phyloP scores from a whole-genome alignment of 352 stramenopile species.

The Phytophthora niederhauseri region DNA sequence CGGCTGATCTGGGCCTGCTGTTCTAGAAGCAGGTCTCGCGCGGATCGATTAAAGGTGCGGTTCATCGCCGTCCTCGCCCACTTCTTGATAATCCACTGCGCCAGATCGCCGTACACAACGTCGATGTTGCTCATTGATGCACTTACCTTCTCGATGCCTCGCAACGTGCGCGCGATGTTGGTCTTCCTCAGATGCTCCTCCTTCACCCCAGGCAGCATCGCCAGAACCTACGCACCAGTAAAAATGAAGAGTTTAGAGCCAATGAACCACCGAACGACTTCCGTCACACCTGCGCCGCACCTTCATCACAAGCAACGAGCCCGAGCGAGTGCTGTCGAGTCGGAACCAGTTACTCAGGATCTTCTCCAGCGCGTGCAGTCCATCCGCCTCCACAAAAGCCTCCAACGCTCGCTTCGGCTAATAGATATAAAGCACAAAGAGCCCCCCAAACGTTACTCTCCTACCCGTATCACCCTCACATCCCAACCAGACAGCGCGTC shows the following conservation, averaged over 20 bases:
- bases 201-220: slow-evolving; percentile 61
- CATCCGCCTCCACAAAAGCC: slow-evolving; percentile 67
- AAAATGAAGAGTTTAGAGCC: not conserved
- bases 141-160: slow-evolving; percentile 50
- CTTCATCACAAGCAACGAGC: slow-evolving; percentile 65
- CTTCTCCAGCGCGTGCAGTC: slow-evolving; percentile 54
- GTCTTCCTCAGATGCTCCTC: slow-evolving; percentile 54
- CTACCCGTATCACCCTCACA: too few species aligned
- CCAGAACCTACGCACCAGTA: slow-evolving; percentile 34
- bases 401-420: slow-evolving; percentile 61
- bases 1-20: slow-evolving; percentile 48
- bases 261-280: not conserved
- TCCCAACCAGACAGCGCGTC: not conserved
- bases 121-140: slow-evolving; percentile 46
- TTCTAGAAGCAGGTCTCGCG: slow-evolving; percentile 48
- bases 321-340: slow-evolving; percentile 45
- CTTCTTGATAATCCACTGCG: slow-evolving; percentile 64
- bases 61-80: slow-evolving; percentile 60
- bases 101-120: slow-evolving; percentile 52
- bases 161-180: slow-evolving; percentile 62
- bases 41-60: slow-evolving; percentile 43
- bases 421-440: not conserved
- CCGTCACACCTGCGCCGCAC: slow-evolving; percentile 5
- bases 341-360: slow-evolving; percentile 63
- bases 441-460: too few species aligned